Base-by-base conservation (phyloP, 169 alveolate genomes). In the Babesia sp. region DNA sequence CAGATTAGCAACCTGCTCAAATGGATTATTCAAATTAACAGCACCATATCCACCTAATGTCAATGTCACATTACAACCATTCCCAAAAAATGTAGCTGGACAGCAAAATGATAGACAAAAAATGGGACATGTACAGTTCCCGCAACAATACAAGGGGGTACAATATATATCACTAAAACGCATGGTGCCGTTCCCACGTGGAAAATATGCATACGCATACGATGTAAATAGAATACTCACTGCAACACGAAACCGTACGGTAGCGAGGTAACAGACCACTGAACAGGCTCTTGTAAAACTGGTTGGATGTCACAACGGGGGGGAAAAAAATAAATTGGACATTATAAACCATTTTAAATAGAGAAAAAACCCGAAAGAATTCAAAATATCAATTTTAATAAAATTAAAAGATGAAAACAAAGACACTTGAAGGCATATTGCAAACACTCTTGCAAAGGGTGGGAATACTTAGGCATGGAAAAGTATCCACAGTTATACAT, bases 41-140 rank as follows among this genome's bases (percentile, higher is more conserved):
- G 83, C 84, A 12, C 93, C 93, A 12, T 88, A 88, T 56, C 93
- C 93, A 7, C 93, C 93, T 3, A 78, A 83, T 42, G 87, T 88
- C 48, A 88, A 88, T 63, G 60, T 71, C 20, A 88, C 93, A 20
- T 72, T 88, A 29, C 71, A 73, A 31, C 93, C 93, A 20, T 88
- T 24, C 44, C 93, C 93, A 18, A 70, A 72, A 41, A 68, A 66
- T 44, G 83, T 78, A 2, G 85, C 93, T 5, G 87, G 90, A 45
- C 68, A 56, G 33, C 77, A 78, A 37, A 48, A 76, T 44, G 87
- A 83, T 46, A 72, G 57, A 33, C 74, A 83, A 58, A 88, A 87
- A 50, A 57, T 80, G 61, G 86, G 86, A 5, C 71, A 78, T 48
- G 45, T 66, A 34, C 64, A 71, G 24, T 88, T 76, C 31, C 61